These are phyloP conservation scores for Hypocreales sp. DNA, from an alignment of 2,329 filamentous ascomycete genomes.

Conservation along the genomic window DNA sequence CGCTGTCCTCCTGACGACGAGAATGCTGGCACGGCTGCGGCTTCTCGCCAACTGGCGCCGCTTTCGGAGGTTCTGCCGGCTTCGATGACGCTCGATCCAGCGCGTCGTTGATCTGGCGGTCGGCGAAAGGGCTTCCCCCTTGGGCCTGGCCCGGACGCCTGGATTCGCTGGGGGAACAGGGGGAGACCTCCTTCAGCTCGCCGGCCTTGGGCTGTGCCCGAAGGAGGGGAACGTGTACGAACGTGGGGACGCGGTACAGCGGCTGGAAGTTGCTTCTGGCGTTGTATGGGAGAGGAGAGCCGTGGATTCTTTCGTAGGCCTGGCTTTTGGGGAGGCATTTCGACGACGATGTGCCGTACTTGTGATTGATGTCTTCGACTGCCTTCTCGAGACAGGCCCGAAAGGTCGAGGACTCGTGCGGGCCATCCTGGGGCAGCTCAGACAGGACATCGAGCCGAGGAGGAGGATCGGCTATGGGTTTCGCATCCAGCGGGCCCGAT, in stretches of 20 bases:
- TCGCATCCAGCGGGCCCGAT: not conserved
- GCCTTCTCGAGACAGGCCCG: conserved; percentile 13
- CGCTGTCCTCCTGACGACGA: too few species aligned
- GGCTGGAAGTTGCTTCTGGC: conserved; percentile 5
- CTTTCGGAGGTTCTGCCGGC: too few species aligned
- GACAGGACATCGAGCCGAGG: conserved; percentile 14
- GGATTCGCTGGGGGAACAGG: not conserved
- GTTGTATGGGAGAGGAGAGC: not conserved
- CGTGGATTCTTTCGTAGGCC: not conserved
- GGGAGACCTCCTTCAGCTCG: conserved; percentile 4
- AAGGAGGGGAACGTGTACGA: conserved; percentile 4
- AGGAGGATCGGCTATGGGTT: conserved; percentile 3
- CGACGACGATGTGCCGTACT: conserved; percentile 9
- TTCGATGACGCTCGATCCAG: conserved; percentile 3
- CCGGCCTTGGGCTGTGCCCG: conserved; percentile 3
- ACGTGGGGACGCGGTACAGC: conserved; percentile 5
- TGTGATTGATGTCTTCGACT: conserved; percentile 13
- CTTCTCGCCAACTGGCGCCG: not conserved
- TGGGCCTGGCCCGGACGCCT: not conserved
- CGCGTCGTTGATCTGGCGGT: conserved; percentile 5
- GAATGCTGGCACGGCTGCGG: too few species aligned
- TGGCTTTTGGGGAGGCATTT: conserved; percentile 1
- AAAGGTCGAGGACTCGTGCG: conserved; percentile 14
- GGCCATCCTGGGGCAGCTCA: conserved; percentile 9
- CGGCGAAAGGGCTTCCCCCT: conserved; percentile 3